Conservation (phyloP, 1,284 basidiomycete genomes). For the Xerocomus nothofagi region DNA sequence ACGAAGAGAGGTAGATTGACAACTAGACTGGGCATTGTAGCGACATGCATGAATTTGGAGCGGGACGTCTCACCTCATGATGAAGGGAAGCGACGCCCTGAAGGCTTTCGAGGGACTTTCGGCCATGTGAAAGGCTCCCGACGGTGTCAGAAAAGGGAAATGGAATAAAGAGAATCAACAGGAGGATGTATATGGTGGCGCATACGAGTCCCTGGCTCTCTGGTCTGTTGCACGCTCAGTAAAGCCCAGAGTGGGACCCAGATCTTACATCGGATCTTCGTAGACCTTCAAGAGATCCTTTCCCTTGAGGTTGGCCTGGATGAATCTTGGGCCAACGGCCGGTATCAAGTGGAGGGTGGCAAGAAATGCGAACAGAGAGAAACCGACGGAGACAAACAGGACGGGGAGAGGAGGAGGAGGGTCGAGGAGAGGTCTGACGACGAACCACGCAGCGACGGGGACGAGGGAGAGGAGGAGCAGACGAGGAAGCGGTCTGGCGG, state of each 20-base stretch:
- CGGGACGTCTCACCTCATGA: slow-evolving; percentile 64
- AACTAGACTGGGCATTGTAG: slow-evolving; percentile 50
- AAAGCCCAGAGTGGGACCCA: neutral
- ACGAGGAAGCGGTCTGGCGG: slow-evolving; percentile 54
- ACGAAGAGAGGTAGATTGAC: slow-evolving; percentile 88
- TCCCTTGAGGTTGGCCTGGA: slow-evolving; percentile 77
- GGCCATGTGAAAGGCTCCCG: slow-evolving; percentile 42
- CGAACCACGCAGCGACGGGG: slow-evolving; percentile 69
- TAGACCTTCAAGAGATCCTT: slow-evolving; percentile 80
- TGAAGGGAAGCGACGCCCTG: slow-evolving; percentile 82
- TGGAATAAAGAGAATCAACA: slow-evolving; percentile 85
- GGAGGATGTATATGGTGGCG: slow-evolving; percentile 85
- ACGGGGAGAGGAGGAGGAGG: slow-evolving; percentile 68
- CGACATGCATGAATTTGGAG: neutral
- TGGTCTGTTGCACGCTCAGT: slow-evolving; percentile 57
- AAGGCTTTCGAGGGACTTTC: slow-evolving; percentile 52
- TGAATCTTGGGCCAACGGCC: slow-evolving; percentile 69
- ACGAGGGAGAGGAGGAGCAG: slow-evolving; percentile 55
- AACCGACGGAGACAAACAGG: slow-evolving; percentile 73
- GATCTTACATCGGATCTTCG: slow-evolving; percentile 67
- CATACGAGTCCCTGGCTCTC: slow-evolving; percentile 92
- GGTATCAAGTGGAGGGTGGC: slow-evolving; percentile 75
- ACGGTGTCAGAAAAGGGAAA: slow-evolving; percentile 84
- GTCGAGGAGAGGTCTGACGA: slow-evolving; percentile 65
- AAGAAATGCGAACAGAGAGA: slow-evolving; percentile 78